These are phyloP conservation scores for Lentinula boryana DNA, from an alignment of 768 basidiomycete species.

Conservation along the genomic window DNA sequence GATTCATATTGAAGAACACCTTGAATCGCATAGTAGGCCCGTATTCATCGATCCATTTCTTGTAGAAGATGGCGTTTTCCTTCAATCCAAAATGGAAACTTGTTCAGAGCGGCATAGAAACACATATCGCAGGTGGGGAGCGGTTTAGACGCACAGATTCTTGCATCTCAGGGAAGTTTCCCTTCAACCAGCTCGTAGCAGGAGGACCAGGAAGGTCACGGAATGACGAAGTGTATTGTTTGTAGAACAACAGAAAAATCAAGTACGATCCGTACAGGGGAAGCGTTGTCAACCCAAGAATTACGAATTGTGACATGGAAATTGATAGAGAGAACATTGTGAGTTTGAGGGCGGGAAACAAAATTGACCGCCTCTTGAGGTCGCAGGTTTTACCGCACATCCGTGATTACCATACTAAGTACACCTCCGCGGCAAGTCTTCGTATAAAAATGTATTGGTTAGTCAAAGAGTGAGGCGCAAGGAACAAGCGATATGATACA, in stretches of 20 bases:
- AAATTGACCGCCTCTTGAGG: too few species aligned
- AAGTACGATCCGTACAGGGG: too few species aligned
- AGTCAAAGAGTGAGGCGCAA: too few species aligned
- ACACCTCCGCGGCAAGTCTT: too few species aligned
- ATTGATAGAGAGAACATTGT: background rate
- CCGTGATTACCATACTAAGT: too few species aligned
- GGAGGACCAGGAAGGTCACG: constrained; percentile 24
- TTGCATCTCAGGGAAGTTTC: constrained; percentile 23
- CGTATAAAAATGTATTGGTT: too few species aligned
- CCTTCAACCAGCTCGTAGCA: constrained; percentile 23
- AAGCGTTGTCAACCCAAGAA: background rate
- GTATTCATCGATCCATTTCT: constrained; percentile 29
- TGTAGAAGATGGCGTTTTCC: constrained; percentile 18
- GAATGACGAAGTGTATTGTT: background rate
- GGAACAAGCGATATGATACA: too few species aligned
- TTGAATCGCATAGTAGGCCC: constrained; percentile 26
- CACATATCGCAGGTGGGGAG: too few species aligned
- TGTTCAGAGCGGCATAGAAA: too few species aligned
- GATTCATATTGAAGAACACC: constrained; percentile 22
- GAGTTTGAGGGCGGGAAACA: too few species aligned
- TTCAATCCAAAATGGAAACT: constrained; percentile 6
- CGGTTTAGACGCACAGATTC: background rate
- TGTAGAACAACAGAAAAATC: constrained; percentile 6
- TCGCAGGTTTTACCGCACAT: too few species aligned
- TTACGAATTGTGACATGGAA: background rate